Base-by-base conservation (phyloP, 805 yeast genomes). In the Torulaspora gathmanii region DNA sequence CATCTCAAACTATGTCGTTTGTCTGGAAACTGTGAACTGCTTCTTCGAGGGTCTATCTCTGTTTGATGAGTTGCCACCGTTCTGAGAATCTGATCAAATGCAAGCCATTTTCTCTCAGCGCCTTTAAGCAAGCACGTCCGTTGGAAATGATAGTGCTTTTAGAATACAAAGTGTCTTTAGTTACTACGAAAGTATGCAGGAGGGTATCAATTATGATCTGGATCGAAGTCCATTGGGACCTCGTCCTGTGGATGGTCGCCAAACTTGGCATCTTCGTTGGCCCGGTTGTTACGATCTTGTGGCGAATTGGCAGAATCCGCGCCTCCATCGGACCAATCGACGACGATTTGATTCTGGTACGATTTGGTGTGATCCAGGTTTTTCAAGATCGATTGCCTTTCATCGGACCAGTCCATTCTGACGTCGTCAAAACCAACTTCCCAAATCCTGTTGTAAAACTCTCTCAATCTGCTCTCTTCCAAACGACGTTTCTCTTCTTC, bases 351-450 rank as follows among this genome's bases (percentile, higher is more conserved):
- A 40, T 80, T 68, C 42, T 40, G 35, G 33, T 40, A 39, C 31
- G 33, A 38, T 42, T 22, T 49, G 22, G 71, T 53, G 15, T 54
- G 61, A 66, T 87, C 95, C 12, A 90, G 79, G 60, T 88, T 88
- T 60, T 85, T 84, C 65, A 89, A 70, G 45, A 87, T 79, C 49
- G 79, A 73, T 40, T 74, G 75, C 58, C 82, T 79, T 63, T 88
- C 96, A 43, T 71, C 71, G 43, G 67, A 64, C 97, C 97, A 90
- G 42, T 75, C 78, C 28, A 73, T 77, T 55, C 77, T 77, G 41
- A 85, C 87, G 61, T 84, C 87, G 54, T 79, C 83, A 60, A 85
- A 90, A 1, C 93, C 95, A 44, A 76, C 72, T 53, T 75, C 78
- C 87, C 91, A 89, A 17, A 82, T 79, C 57, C 75, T 78, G 52